Evolutionary conservation across 192 early-diverging fungal species (phyloP).

Genomic region (Physocladia obscura): DNA sequence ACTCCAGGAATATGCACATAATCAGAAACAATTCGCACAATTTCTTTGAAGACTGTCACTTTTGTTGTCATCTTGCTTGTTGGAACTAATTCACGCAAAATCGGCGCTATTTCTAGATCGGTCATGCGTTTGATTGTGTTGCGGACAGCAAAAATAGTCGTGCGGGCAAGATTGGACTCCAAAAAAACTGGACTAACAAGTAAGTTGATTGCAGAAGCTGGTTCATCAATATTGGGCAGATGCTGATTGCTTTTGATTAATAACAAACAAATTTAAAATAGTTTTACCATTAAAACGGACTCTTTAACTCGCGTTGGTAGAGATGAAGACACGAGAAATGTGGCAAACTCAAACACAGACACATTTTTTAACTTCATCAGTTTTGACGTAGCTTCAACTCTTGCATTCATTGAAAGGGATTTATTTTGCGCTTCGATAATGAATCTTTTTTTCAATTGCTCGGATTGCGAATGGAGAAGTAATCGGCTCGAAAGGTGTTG

Average conservation of each 20-base stretch:
- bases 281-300: conserved; percentile 22
- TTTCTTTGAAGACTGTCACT: conserved; percentile 19
- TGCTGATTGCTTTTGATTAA: background rate
- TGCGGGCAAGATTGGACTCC: conserved; percentile 10
- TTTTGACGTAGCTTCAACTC: conserved; percentile 6
- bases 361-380: conserved; percentile 12
- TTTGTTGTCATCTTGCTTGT: background rate
- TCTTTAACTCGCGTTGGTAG: conserved; percentile 18
- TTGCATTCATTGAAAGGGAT: conserved; percentile 1
- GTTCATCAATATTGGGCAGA: conserved; percentile 20
- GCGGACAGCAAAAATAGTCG: conserved; percentile 14
- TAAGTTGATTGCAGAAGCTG: conserved; percentile 3
- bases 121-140: background rate
- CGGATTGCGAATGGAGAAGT: conserved; percentile 7
- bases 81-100: conserved; percentile 7
- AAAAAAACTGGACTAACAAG: conserved; percentile 7
- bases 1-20: conserved; percentile 1
- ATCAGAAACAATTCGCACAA: conserved; percentile 1
- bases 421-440: background rate
- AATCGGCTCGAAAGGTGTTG: background rate
- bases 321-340: background rate
- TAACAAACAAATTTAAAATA: background rate
- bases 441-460: background rate
- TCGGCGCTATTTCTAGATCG: background rate
- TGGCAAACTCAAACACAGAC: background rate